A percentile compares a stretch with the other conserved stretches of the same genome.
Evolutionary conservation across 2,329 filamentous ascomycete genomes (phyloP).

Genomic region (Penicillium sp.): DNA sequence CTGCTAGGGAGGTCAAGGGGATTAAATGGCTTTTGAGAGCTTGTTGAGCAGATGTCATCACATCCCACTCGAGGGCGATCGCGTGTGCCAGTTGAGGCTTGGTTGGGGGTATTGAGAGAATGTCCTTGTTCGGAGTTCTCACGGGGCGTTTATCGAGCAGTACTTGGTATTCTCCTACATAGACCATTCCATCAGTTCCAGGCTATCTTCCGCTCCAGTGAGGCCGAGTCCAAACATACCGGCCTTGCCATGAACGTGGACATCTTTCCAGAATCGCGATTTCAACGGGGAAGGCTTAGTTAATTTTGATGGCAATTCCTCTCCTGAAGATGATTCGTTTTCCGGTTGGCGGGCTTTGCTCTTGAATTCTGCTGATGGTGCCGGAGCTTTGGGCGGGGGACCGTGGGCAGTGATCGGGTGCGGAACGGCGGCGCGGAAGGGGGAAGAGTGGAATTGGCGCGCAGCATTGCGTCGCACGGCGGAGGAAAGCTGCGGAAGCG

Average conservation of each 20-base stretch:
- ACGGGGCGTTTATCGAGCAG: conserved; percentile 77
- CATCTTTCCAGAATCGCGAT: conserved; percentile 88
- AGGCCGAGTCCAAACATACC: conserved; percentile 48
- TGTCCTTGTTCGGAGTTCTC: conserved; percentile 70
- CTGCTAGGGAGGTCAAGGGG: conserved; percentile 80
- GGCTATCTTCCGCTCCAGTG: background rate
- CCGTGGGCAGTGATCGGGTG: conserved; percentile 60
- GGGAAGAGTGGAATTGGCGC: conserved; percentile 37
- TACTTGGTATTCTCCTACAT: conserved; percentile 58
- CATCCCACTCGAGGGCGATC: conserved; percentile 91
- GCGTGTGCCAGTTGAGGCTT: conserved; percentile 83
- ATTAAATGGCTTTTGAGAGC: conserved; percentile 84
- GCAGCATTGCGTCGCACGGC: conserved; percentile 15
- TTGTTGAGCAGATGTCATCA: conserved; percentile 77
- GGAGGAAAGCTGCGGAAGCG: conserved; percentile 19
- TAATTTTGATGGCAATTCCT: conserved; percentile 22
- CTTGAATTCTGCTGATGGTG: conserved; percentile 50
- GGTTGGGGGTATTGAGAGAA: conserved; percentile 68
- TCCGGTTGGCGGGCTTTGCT: conserved; percentile 49
- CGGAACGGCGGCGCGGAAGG: conserved; percentile 51
- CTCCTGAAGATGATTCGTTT: conserved; percentile 23
- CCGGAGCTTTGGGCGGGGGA: conserved; percentile 60
- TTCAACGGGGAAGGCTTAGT: conserved; percentile 45
- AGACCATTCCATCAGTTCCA: background rate
- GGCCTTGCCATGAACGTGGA: conserved; percentile 66